A percentile compares a stretch with the other conserved stretches of the same genome.
phyloP scores from a whole-genome alignment of 805 yeast genomes.

The Priceomyces medius region DNA sequence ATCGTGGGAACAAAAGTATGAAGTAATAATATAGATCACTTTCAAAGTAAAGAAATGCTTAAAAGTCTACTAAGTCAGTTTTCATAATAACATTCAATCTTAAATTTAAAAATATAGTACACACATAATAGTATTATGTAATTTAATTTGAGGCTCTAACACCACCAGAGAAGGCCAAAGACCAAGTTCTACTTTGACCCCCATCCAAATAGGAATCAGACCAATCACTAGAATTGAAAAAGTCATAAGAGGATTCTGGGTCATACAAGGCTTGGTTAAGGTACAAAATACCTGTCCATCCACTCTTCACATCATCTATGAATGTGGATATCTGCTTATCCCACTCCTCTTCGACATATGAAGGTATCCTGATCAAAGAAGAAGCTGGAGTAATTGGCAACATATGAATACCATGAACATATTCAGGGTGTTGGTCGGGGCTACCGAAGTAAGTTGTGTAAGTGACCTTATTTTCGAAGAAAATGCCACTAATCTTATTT shows the following conservation, averaged over 20 bases:
- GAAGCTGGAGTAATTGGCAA: constrained; percentile 72
- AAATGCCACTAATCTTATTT: constrained; percentile 70
- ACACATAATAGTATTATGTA: no score
- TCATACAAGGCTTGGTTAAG: constrained; percentile 74
- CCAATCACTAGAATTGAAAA: constrained; percentile 42
- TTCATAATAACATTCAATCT: no score
- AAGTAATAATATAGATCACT: no score
- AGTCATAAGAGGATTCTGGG: constrained; percentile 59
- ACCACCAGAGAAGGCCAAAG: constrained; percentile 60
- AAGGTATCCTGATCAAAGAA: constrained; percentile 53
- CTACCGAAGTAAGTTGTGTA: constrained; percentile 73
- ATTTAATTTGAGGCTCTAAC: no score
- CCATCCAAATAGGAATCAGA: constrained; percentile 46
- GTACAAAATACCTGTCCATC: constrained; percentile 74
- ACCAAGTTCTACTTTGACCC: constrained; percentile 65
- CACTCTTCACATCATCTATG: constrained; percentile 49
- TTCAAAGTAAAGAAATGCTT: no score
- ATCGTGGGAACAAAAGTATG: no score
- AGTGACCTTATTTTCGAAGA: constrained; percentile 69
- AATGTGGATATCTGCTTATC: constrained; percentile 44
- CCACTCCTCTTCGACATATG: constrained; percentile 65
- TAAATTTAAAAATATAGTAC: no score
- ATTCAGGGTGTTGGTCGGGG: constrained; percentile 41
- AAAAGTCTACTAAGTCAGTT: no score
- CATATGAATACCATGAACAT: constrained; percentile 77